A percentile compares a stretch with the other conserved stretches of the same genome.
Conservation (phyloP, 352 stramenopile species). For the Pilasporangium apinafurcum region DNA sequence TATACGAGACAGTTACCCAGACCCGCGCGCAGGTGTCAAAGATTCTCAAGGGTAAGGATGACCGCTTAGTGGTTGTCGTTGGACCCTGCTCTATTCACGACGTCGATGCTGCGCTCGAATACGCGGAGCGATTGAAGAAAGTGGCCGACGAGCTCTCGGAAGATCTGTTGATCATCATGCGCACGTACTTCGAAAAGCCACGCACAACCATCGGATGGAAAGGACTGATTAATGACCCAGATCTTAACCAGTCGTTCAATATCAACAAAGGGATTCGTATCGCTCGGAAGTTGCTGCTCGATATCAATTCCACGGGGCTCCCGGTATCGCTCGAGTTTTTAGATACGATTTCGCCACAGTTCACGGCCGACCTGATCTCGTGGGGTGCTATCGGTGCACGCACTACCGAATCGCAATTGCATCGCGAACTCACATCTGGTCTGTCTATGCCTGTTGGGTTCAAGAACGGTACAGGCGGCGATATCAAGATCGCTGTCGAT, state of each 20-base stretch:
- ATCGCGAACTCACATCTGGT: conserved; percentile 74
- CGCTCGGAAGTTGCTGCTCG: conserved; percentile 75
- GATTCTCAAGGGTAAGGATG: conserved; percentile 53
- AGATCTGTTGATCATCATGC: conserved; percentile 80
- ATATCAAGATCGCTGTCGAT: conserved; percentile 80
- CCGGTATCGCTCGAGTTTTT: conserved; percentile 77
- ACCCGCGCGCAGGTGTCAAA: conserved; percentile 48
- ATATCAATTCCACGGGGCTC: conserved; percentile 75
- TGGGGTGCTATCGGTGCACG: conserved; percentile 81
- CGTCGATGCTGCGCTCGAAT: conserved; percentile 65
- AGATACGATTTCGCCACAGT: conserved; percentile 80
- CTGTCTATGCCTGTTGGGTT: conserved; percentile 83
- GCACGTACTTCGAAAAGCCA: conserved; percentile 86
- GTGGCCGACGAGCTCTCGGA: conserved; percentile 47
- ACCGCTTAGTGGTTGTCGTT: conserved; percentile 70
- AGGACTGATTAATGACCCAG: conserved; percentile 82
- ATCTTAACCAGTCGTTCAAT: conserved; percentile 79
- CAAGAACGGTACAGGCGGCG: conserved; percentile 80
- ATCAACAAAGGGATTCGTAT: conserved; percentile 87
- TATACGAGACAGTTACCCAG: conserved; percentile 56
- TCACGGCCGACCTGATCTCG: conserved; percentile 69
- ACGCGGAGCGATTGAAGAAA: conserved; percentile 50
- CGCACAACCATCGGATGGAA: conserved; percentile 84
- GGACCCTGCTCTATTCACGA: conserved; percentile 84
- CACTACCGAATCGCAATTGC: conserved; percentile 80